These are phyloP conservation scores for Pichia sp. DNA, from an alignment of 1,139 yeast genomes.

Conservation along the genomic window DNA sequence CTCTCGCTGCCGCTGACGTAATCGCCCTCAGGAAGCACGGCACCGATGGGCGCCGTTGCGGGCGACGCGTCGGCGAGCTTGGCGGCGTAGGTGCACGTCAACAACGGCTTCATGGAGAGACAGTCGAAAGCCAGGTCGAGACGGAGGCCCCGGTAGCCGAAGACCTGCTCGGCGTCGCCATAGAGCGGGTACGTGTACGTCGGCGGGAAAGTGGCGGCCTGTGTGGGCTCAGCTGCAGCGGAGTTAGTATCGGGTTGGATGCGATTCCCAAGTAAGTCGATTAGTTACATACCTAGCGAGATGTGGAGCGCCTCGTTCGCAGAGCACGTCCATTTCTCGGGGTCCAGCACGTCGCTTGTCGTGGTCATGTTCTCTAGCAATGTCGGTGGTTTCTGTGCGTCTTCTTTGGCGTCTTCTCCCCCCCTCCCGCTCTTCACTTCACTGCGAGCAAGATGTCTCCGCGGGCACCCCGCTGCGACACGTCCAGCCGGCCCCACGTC, in stretches of 20 bases:
- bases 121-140: conserved; percentile 56
- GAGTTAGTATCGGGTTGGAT: not conserved
- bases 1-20: conserved; percentile 59
- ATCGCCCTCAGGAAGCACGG: no score
- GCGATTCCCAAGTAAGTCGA: no score
- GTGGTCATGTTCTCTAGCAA: not conserved
- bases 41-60: no score
- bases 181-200: conserved; percentile 85
- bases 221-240: conserved; percentile 44
- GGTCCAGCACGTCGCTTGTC: conserved; percentile 23
- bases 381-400: no score
- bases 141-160: conserved; percentile 70
- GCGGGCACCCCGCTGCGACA: conserved; percentile 3
- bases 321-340: conserved; percentile 65
- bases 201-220: conserved; percentile 63
- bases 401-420: no score
- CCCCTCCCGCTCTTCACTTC: no score
- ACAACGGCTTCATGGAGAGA: conserved; percentile 48
- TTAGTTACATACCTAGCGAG: conserved; percentile 36
- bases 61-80: conserved; percentile 44
- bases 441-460: not conserved
- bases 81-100: conserved; percentile 48
- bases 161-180: conserved; percentile 86
- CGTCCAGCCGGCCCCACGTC: conserved; percentile 2
- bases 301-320: conserved; percentile 62